Conservation (phyloP, 768 basidiomycete species). For the Glaciozyma martinii region DNA sequence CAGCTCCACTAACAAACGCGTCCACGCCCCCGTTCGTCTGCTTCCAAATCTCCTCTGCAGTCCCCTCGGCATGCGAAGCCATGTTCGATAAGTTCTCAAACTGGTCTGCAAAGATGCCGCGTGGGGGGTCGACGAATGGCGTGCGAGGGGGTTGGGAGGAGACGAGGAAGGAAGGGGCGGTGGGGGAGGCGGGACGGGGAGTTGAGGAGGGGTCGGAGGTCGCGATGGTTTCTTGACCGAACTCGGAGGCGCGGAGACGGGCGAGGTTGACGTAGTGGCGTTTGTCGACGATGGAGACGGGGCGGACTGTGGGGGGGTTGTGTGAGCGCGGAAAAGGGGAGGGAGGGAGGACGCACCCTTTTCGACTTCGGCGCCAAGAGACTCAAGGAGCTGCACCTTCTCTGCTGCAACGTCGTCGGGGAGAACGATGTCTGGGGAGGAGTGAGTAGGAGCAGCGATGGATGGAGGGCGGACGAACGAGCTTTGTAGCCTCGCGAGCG, state of each 20-base stretch:
- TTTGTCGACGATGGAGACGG: slow-evolving; percentile 92
- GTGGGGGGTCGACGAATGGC: slow-evolving; percentile 43
- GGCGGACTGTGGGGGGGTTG: slow-evolving; percentile 50
- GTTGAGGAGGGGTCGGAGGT: slow-evolving; percentile 4
- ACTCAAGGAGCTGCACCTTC: slow-evolving; percentile 72
- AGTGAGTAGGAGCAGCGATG: not conserved
- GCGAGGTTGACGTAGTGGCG: slow-evolving; percentile 85
- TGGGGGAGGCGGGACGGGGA: slow-evolving; percentile 1
- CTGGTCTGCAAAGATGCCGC: slow-evolving; percentile 92
- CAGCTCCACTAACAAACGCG: slow-evolving; percentile 85
- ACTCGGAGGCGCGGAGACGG: slow-evolving; percentile 62
- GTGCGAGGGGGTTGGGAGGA: slow-evolving; percentile 1
- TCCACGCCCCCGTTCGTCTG: slow-evolving; percentile 75
- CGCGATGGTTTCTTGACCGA: slow-evolving; percentile 45
- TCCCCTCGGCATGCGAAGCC: slow-evolving; percentile 76
- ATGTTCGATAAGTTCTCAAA: slow-evolving; percentile 94
- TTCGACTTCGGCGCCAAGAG: slow-evolving; percentile 81
- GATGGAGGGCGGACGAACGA: slow-evolving; percentile 11
- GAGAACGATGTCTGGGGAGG: slow-evolving; percentile 10
- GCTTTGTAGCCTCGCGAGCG: slow-evolving; percentile 32
- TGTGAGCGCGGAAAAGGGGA: not conserved
- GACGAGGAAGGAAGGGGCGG: slow-evolving; percentile 14
- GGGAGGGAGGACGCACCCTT: slow-evolving; percentile 39
- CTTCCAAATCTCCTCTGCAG: slow-evolving; percentile 89
- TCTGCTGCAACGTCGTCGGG: slow-evolving; percentile 52